Evolutionary conservation across 2,329 filamentous ascomycete genomes (phyloP).

Genomic region (Onygenales sp.): DNA sequence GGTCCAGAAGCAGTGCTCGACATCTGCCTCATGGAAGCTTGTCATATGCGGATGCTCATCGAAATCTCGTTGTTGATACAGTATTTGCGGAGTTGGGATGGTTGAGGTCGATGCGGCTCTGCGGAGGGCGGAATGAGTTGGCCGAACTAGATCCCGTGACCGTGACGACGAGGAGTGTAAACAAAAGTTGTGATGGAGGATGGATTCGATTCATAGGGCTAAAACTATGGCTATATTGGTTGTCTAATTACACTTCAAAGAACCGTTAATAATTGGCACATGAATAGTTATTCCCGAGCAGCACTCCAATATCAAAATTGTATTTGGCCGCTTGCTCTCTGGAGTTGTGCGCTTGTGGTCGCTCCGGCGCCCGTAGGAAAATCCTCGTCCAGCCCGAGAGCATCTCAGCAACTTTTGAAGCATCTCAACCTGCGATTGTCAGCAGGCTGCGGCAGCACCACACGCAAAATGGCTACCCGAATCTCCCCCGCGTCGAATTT

Average conservation of each 20-base stretch:
- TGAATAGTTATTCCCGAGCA: no score
- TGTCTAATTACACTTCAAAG: no score
- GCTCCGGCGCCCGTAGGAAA: not conserved
- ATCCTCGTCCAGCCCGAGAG: not conserved
- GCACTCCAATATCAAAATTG: no score
- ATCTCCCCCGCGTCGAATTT: slow-evolving; percentile 56
- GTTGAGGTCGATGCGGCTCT: not conserved
- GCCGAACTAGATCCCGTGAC: not conserved
- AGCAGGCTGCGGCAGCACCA: not conserved
- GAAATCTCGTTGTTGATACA: not conserved
- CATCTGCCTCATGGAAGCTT: slow-evolving; percentile 1
- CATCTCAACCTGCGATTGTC: not conserved
- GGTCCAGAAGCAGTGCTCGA: not conserved
- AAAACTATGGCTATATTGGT: not conserved
- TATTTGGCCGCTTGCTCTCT: not conserved
- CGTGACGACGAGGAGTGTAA: not conserved
- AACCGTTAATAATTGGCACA: no score
- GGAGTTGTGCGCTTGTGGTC: not conserved
- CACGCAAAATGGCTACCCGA: slow-evolving; percentile 22
- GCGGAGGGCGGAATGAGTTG: not conserved
- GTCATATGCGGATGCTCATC: not conserved
- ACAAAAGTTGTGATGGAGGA: not conserved
- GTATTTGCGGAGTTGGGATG: not conserved
- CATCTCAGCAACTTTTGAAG: not conserved
- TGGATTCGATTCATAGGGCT: no score